These are phyloP conservation scores for Striga hermonthica DNA, from an alignment of 305 asterid species.

Conservation along the genomic window DNA sequence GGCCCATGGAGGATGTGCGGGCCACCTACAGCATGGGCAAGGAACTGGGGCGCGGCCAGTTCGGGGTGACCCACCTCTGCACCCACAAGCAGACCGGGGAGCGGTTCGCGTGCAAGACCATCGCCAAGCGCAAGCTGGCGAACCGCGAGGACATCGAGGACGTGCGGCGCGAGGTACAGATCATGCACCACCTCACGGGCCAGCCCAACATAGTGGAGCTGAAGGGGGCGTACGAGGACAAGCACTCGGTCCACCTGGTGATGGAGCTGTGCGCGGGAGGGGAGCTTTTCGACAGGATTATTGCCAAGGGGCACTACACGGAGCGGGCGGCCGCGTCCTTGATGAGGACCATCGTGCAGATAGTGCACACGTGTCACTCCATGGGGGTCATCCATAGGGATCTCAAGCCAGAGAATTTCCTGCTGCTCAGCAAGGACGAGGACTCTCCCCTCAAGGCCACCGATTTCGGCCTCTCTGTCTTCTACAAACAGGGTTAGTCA, in stretches of 20 bases:
- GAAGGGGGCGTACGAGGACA: slow-evolving; percentile 63
- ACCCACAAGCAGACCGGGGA: slow-evolving; percentile 55
- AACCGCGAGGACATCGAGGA: slow-evolving; percentile 60
- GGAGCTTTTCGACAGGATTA: slow-evolving; percentile 63
- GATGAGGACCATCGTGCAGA: slow-evolving; percentile 55
- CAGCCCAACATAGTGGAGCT: slow-evolving; percentile 57
- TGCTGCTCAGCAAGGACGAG: slow-evolving; percentile 54
- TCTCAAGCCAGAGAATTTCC: slow-evolving; percentile 63
- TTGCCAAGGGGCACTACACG: slow-evolving; percentile 57
- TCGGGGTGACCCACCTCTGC: slow-evolving; percentile 60
- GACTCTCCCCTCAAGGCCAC: slow-evolving; percentile 60
- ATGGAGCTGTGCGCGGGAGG: slow-evolving; percentile 70
- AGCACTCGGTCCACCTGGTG: slow-evolving; percentile 57
- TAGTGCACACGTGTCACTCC: slow-evolving; percentile 61
- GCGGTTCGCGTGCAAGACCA: slow-evolving; percentile 57
- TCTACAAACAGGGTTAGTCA: slow-evolving; percentile 45
- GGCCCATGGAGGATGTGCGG: slow-evolving; percentile 55
- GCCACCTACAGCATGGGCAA: slow-evolving; percentile 48
- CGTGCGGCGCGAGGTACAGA: slow-evolving; percentile 62
- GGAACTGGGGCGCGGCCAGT: slow-evolving; percentile 62
- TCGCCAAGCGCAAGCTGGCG: slow-evolving; percentile 57
- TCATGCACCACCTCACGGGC: slow-evolving; percentile 60
- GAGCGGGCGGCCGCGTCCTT: slow-evolving; percentile 61
- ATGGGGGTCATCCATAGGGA: slow-evolving; percentile 68
- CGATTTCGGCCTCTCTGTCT: slow-evolving; percentile 62